These are phyloP conservation scores for Mycena vulgaris DNA, from an alignment of 768 basidiomycete species.

Conservation along the genomic window DNA sequence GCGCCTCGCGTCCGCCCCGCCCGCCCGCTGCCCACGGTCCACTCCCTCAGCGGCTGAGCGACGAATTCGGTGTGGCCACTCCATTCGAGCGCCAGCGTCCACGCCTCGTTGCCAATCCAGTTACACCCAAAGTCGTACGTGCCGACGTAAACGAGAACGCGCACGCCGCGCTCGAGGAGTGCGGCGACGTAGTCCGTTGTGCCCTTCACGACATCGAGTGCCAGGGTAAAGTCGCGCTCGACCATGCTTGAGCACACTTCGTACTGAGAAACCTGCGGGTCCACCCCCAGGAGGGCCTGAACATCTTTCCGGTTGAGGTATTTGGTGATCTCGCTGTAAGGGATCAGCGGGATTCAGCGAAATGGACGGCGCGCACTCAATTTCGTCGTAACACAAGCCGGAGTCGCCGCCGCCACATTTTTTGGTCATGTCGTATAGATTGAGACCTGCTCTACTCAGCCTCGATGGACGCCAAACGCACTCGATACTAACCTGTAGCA, in stretches of 20 bases:
- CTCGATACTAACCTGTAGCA: conserved; percentile 47
- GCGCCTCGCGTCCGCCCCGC: conserved; percentile 55
- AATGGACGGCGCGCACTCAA: neutral
- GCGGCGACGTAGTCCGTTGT: conserved; percentile 62
- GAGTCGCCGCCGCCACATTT: conserved; percentile 5
- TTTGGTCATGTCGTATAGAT: conserved; percentile 23
- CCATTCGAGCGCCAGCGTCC: too few species aligned
- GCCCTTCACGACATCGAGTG: conserved; percentile 27
- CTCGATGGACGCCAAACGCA: neutral
- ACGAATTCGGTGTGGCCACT: conserved; percentile 65
- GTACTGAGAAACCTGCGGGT: conserved; percentile 41
- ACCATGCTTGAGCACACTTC: neutral
- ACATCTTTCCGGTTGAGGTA: conserved; percentile 30
- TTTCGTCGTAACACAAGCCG: conserved; percentile 14
- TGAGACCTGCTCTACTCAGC: conserved; percentile 12
- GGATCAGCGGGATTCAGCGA: neutral
- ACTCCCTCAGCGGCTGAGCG: conserved; percentile 60
- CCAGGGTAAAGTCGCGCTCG: neutral
- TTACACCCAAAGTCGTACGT: conserved; percentile 73
- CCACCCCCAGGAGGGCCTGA: conserved; percentile 23
- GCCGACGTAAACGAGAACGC: conserved; percentile 70
- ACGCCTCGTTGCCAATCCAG: conserved; percentile 76
- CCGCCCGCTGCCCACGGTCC: conserved; percentile 67
- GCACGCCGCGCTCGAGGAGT: conserved; percentile 67
- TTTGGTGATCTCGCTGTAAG: conserved; percentile 21